Base-by-base conservation (phyloP, 495 filamentous ascomycete species). In the Bacidia rubella region DNA sequence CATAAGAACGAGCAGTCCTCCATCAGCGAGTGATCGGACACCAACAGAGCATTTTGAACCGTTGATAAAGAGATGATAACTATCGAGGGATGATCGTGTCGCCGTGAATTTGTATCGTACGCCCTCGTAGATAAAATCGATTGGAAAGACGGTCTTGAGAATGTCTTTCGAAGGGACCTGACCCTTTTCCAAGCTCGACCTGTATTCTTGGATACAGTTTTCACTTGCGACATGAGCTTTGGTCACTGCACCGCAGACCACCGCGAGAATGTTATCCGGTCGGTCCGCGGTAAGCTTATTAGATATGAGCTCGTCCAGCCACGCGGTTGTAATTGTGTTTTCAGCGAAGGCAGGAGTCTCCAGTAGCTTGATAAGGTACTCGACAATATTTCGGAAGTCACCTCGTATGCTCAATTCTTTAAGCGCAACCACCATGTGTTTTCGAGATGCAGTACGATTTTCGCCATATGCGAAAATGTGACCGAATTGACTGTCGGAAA, bases 381-480 rank as follows among this genome's bases (percentile, higher is more conserved):
- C 92, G 39, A 99, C 90, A 5, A 92, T 99, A 41, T 90, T 97
- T 60, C 90, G 76, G 77, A 99, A 99, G 66, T 99, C 92, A 74
- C 92, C 92, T 70, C 92, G 93, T 73, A 99, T 99, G 70, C 90
- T 97, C 62, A 99, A 69, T 70, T 99, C 92, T 74, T 99, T 99
- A 61, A 99, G 70, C 5, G 92, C 92, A 46, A 99, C 87, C 60
- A 99, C 88, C 92, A 99, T 99, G 75, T 99, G 94, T 67, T 99
- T 99, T 54, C 92, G 76, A 23, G 92, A 99, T 25, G 92, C 90
- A 21, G 86, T 80, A 61, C 92, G 81, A 68, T 90, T 97, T 75
- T 99, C 92, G 57, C 92, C 92, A 62, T 96, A 99, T 55, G 92
- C 92, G 68, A 99, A 99, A 62, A 99, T 97, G 68, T 99, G 92